These are phyloP conservation scores for Ambrosiella xylebori DNA, from an alignment of 2,329 filamentous ascomycete species.

Conservation along the genomic window DNA sequence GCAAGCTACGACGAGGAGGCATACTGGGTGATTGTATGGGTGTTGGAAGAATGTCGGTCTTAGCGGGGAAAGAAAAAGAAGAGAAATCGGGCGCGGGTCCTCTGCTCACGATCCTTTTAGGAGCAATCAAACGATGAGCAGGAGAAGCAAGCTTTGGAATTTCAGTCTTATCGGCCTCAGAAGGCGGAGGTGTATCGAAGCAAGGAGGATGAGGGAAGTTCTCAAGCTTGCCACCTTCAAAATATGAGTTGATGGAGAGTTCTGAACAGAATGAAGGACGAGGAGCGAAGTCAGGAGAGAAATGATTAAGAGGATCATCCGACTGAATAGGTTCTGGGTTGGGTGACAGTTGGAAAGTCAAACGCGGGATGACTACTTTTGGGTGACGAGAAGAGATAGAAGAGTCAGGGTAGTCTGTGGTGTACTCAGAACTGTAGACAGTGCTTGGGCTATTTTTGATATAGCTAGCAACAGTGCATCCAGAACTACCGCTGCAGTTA, in stretches of 20 bases:
- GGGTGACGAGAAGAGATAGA: slow-evolving; percentile 7
- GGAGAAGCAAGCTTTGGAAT: slow-evolving; percentile 1
- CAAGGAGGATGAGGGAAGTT: slow-evolving; percentile 11
- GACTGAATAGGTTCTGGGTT: not conserved
- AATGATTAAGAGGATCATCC: slow-evolving; percentile 4
- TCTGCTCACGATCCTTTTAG: slow-evolving; percentile 5
- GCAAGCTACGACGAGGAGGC: not conserved
- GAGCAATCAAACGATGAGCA: not conserved
- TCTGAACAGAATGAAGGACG: slow-evolving; percentile 12
- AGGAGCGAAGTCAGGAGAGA: slow-evolving; percentile 2
- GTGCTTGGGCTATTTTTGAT: slow-evolving; percentile 12
- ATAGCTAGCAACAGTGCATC: slow-evolving; percentile 7
- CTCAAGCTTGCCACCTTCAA: slow-evolving; percentile 12
- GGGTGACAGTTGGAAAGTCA: slow-evolving; percentile 11
- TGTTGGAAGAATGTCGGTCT: not conserved
- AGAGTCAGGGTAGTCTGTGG: slow-evolving; percentile 3
- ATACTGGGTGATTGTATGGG: slow-evolving; percentile 9
- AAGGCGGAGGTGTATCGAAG: slow-evolving; percentile 5
- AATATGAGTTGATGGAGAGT: slow-evolving; percentile 12
- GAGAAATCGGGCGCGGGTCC: slow-evolving; percentile 12
- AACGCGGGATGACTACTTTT: slow-evolving; percentile 1
- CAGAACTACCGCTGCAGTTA: slow-evolving; percentile 8
- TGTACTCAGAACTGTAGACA: slow-evolving; percentile 8
- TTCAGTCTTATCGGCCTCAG: slow-evolving; percentile 1
- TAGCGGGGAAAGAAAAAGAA: slow-evolving; percentile 8